Evolutionary conservation across 331 rosid species (phyloP).

Genomic region (Quercus lobata): DNA sequence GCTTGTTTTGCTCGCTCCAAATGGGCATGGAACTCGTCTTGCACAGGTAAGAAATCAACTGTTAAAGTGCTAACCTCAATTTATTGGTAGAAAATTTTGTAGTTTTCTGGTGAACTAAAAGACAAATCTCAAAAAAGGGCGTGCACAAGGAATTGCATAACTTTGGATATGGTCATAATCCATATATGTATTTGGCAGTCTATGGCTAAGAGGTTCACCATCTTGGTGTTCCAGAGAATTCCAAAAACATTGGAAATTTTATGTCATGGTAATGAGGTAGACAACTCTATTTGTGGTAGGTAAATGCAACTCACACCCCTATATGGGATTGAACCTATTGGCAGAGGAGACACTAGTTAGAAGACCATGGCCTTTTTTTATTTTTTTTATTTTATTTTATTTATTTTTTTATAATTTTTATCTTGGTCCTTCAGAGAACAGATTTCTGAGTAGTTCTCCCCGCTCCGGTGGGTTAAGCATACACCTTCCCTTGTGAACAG

Average conservation of each 20-base stretch:
- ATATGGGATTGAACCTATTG: neutral
- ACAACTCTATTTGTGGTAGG: neutral
- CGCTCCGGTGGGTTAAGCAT: neutral
- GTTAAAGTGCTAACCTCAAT: neutral
- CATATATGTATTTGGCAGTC: neutral
- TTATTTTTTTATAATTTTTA: neutral
- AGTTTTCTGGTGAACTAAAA: neutral
- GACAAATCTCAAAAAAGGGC: neutral
- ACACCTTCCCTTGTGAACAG: neutral
- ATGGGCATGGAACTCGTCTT: constrained; percentile 98
- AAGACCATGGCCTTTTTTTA: neutral
- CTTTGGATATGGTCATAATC: neutral
- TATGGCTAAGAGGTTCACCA: neutral
- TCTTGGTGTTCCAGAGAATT: neutral
- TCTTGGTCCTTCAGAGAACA: neutral
- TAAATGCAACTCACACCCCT: neutral
- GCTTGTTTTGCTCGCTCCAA: constrained; percentile 82
- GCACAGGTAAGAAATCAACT: constrained; percentile 57
- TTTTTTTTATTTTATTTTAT: no score
- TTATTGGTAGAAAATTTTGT: neutral
- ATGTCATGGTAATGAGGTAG: neutral
- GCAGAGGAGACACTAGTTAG: neutral
- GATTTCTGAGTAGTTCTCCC: neutral
- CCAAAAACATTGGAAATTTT: neutral
- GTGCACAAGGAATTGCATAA: neutral